Percentiles rank a stretch among this genome's conserved stretches.
Conservation (phyloP, 2,329 filamentous ascomycete genomes). For the Exophiala dermatitidis region DNA sequence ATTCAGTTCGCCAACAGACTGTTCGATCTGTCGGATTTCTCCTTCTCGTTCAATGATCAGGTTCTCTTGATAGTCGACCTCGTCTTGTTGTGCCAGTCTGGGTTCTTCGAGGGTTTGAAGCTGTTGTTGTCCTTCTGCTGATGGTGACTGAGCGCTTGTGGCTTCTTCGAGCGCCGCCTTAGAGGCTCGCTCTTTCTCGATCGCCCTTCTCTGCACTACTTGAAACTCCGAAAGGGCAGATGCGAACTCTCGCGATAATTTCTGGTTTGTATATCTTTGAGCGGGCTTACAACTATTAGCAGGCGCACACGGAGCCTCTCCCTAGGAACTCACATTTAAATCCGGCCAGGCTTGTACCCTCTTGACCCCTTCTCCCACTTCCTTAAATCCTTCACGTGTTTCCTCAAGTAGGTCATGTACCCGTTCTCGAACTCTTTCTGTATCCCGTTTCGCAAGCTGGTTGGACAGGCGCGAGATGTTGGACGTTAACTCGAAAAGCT, state of each 20-base stretch:
- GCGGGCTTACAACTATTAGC: slow-evolving; percentile 56
- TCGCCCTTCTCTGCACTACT: slow-evolving; percentile 74
- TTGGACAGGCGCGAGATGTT: slow-evolving; percentile 79
- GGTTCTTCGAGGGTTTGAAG: slow-evolving; percentile 70
- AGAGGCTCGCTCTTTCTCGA: slow-evolving; percentile 88
- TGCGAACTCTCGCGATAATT: slow-evolving; percentile 89
- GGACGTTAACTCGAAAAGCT: slow-evolving; percentile 80
- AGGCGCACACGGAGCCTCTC: neutral
- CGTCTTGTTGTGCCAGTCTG: slow-evolving; percentile 79
- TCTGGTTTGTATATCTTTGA: slow-evolving; percentile 94
- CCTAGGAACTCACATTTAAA: slow-evolving; percentile 55
- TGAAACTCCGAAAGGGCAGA: slow-evolving; percentile 86
- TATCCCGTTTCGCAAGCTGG: slow-evolving; percentile 84
- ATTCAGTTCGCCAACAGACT: slow-evolving; percentile 89
- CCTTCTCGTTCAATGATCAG: slow-evolving; percentile 93
- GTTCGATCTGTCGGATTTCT: slow-evolving; percentile 96
- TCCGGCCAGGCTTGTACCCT: slow-evolving; percentile 82
- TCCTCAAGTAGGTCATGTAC: slow-evolving; percentile 84
- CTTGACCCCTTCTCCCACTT: slow-evolving; percentile 89
- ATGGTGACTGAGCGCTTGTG: slow-evolving; percentile 28
- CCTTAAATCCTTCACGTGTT: slow-evolving; percentile 77
- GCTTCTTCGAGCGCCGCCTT: slow-evolving; percentile 65
- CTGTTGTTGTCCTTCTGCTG: slow-evolving; percentile 47
- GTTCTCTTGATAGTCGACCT: slow-evolving; percentile 95
- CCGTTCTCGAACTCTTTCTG: slow-evolving; percentile 79